These are phyloP conservation scores for Rhizopogon vulgaris DNA, from an alignment of 768 basidiomycete genomes.

Conservation along the genomic window DNA sequence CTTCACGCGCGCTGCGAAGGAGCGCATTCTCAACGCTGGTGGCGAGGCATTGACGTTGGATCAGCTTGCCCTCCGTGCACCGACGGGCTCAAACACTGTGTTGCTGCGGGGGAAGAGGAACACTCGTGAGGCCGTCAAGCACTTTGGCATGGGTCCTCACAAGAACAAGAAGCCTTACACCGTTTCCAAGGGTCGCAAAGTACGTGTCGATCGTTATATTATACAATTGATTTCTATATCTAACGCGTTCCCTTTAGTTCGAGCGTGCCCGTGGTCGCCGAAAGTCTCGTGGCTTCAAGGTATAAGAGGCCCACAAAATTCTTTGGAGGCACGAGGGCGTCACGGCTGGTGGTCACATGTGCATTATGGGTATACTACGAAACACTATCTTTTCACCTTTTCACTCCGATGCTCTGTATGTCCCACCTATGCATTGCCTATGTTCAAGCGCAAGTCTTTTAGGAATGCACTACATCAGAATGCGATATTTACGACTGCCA, in stretches of 20 bases:
- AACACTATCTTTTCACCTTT: conserved; percentile 13
- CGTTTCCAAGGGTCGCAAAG: conserved; percentile 93
- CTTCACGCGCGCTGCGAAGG: conserved; percentile 89
- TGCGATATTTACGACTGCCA: not conserved
- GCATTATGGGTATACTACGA: conserved; percentile 26
- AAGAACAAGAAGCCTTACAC: conserved; percentile 99
- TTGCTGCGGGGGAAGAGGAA: conserved; percentile 90
- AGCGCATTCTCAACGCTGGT: conserved; percentile 92
- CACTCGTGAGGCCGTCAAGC: conserved; percentile 90
- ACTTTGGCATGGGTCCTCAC: conserved; percentile 98
- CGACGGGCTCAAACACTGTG: conserved; percentile 93
- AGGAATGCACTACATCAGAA: not conserved
- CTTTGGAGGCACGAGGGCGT: conserved; percentile 18
- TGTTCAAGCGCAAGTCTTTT: conserved; percentile 8
- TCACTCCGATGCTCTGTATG: conserved; percentile 16
- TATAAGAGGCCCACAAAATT: conserved; percentile 47
- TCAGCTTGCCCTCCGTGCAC: conserved; percentile 91
- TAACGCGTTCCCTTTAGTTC: conserved; percentile 47
- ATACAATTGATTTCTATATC: not conserved
- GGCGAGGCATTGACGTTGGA: conserved; percentile 95
- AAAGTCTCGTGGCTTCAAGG: conserved; percentile 97
- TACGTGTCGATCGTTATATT: conserved; percentile 20
- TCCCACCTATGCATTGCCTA: conserved; percentile 20
- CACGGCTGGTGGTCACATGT: conserved; percentile 20
- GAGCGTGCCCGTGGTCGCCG: conserved; percentile 98